phyloP scores from a whole-genome alignment of 148 eudicot species.

The Nyssa sinensis region DNA sequence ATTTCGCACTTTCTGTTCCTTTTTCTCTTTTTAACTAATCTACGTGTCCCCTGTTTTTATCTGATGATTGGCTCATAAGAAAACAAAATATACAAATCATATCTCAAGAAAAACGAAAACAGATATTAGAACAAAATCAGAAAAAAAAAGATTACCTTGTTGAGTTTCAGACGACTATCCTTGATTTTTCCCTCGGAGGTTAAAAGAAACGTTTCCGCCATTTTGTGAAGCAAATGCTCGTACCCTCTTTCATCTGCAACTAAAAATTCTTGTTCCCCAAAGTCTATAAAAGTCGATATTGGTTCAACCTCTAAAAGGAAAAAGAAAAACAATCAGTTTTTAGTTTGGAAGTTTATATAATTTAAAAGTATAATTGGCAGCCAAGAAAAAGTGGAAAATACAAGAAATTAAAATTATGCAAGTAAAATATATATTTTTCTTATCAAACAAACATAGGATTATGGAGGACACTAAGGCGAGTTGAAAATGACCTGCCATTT shows the following conservation, averaged over 20 bases:
- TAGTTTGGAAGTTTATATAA: slow-evolving; percentile 15
- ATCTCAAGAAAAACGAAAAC: too few species aligned
- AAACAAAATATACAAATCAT: slow-evolving; percentile 10
- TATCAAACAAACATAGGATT: not conserved
- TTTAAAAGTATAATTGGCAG: slow-evolving; percentile 1
- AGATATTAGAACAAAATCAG: not conserved
- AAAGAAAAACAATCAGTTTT: slow-evolving; percentile 11
- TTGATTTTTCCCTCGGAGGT: slow-evolving; percentile 57
- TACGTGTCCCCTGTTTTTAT: not conserved
- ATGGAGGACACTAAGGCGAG: not conserved
- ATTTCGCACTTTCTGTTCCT: not conserved
- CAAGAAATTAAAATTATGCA: too few species aligned
- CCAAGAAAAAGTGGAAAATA: not conserved
- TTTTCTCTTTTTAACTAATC: slow-evolving; percentile 7
- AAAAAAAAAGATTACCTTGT: slow-evolving; percentile 50
- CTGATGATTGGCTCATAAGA: slow-evolving; percentile 10
- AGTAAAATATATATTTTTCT: too few species aligned
- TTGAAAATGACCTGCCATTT: slow-evolving; percentile 79
- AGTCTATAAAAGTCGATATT: slow-evolving; percentile 80
- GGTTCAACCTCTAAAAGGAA: slow-evolving; percentile 76
- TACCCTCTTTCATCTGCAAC: slow-evolving; percentile 91
- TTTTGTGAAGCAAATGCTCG: slow-evolving; percentile 60
- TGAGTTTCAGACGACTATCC: slow-evolving; percentile 75
- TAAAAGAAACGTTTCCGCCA: slow-evolving; percentile 73
- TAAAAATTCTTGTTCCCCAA: slow-evolving; percentile 76